Conservation (phyloP, 805 yeast genomes). For the Ogataea trehalophila region DNA sequence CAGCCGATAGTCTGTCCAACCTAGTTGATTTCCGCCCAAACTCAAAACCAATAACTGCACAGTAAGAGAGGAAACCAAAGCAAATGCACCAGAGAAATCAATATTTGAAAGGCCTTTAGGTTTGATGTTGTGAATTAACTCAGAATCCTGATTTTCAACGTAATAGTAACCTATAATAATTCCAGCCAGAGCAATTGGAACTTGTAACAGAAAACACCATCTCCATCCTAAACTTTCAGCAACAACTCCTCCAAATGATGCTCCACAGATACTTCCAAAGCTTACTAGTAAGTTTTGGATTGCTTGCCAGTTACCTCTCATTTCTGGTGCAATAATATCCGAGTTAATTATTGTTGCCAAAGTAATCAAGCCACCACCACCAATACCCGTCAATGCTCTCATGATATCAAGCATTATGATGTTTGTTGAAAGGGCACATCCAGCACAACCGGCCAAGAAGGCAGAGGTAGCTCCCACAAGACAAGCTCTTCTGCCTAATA, state of each 20-base stretch:
- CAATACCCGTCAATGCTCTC: slow-evolving; percentile 72
- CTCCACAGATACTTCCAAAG: slow-evolving; percentile 68
- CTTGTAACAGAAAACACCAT: slow-evolving; percentile 44
- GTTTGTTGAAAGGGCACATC: slow-evolving; percentile 36
- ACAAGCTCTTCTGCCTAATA: slow-evolving; percentile 39
- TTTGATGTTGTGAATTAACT: neutral
- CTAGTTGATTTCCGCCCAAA: slow-evolving; percentile 12
- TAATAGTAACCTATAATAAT: slow-evolving; percentile 32
- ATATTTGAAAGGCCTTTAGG: slow-evolving; percentile 3
- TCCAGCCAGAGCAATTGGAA: slow-evolving; percentile 41
- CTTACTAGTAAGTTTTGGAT: slow-evolving; percentile 68
- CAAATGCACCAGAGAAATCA: slow-evolving; percentile 10
- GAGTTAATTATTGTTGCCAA: slow-evolving; percentile 66
- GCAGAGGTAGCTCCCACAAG: slow-evolving; percentile 25
- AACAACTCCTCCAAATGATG: slow-evolving; percentile 50
- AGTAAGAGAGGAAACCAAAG: slow-evolving; percentile 10
- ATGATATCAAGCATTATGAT: slow-evolving; percentile 42
- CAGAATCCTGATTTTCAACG: slow-evolving; percentile 28
- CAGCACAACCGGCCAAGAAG: slow-evolving; percentile 32
- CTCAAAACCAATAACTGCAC: slow-evolving; percentile 11
- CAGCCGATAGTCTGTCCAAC: slow-evolving; percentile 10
- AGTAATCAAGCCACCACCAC: slow-evolving; percentile 77
- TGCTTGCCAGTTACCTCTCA: slow-evolving; percentile 77
- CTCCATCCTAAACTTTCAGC: slow-evolving; percentile 57
- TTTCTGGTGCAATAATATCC: slow-evolving; percentile 67